These are phyloP conservation scores for Linanthus parryae DNA, from an alignment of 148 eudicot species.

Conservation along the genomic window DNA sequence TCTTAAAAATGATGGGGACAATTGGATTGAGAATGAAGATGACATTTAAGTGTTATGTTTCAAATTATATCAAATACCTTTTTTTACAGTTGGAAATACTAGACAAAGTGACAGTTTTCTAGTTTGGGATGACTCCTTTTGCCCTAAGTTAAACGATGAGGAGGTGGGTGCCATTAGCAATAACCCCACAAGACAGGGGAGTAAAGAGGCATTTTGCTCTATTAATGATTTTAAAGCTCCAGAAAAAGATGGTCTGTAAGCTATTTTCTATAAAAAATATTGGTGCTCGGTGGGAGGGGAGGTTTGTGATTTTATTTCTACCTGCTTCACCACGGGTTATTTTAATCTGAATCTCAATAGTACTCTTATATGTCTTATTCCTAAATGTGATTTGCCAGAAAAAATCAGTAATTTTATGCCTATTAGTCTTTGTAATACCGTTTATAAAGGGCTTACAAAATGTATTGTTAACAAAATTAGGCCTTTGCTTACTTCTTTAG, in stretches of 20 bases:
- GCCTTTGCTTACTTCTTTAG: background rate
- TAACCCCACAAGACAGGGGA: too few relatives aligned
- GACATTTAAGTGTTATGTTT: background rate
- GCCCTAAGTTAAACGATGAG: too few relatives aligned
- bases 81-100: too few relatives aligned
- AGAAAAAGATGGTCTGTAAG: background rate
- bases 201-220: too few relatives aligned
- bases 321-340: background rate
- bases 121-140: too few relatives aligned
- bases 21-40: background rate
- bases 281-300: background rate
- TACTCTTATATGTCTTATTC: background rate
- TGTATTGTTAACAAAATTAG: background rate
- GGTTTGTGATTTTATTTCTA: background rate
- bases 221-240: background rate
- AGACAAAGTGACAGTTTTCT: too few relatives aligned
- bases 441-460: too few relatives aligned
- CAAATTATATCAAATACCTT: background rate
- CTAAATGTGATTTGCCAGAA: background rate
- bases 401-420: background rate
- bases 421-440: constrained; percentile 5
- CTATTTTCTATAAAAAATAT: background rate
- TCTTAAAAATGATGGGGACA: too few relatives aligned
- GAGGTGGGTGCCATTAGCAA: too few relatives aligned
- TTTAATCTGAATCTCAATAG: background rate